Conservation (phyloP, 1,284 basidiomycete genomes). For the Phellopilus nigrolimitatus region DNA sequence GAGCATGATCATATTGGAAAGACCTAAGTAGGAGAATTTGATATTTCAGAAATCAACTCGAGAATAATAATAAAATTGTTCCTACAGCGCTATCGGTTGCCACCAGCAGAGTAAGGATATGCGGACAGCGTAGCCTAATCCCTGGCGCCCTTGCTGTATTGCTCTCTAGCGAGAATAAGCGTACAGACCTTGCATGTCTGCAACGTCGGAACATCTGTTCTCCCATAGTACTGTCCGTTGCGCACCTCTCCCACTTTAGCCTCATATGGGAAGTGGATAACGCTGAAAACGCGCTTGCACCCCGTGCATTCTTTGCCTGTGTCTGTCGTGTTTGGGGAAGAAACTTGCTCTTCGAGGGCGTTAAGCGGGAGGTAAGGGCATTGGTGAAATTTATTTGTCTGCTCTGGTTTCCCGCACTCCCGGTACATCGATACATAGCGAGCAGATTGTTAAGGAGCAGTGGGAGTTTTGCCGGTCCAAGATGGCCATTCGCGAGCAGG, state of each 20-base stretch:
- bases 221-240: background rate
- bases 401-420: background rate
- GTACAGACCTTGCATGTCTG: background rate
- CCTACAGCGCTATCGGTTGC: too few species aligned
- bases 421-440: background rate
- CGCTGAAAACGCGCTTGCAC: background rate
- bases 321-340: background rate
- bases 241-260: background rate
- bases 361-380: background rate
- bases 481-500: slow-evolving; percentile 29
- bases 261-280: background rate
- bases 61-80: too few species aligned
- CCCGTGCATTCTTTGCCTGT: background rate
- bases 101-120: too few species aligned
- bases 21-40: too few species aligned
- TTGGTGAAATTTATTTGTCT: background rate
- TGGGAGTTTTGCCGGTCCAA: background rate
- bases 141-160: too few species aligned
- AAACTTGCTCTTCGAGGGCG: background rate
- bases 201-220: background rate
- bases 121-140: too few species aligned
- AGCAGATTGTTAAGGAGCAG: background rate
- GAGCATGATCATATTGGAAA: too few species aligned
- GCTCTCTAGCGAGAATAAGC: background rate
- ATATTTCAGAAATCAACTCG: too few species aligned